A percentile compares a stretch with the other conserved stretches of the same genome.
Evolutionary conservation across 352 stramenopile species (phyloP).

Genomic region (Phytopythium delawarense): DNA sequence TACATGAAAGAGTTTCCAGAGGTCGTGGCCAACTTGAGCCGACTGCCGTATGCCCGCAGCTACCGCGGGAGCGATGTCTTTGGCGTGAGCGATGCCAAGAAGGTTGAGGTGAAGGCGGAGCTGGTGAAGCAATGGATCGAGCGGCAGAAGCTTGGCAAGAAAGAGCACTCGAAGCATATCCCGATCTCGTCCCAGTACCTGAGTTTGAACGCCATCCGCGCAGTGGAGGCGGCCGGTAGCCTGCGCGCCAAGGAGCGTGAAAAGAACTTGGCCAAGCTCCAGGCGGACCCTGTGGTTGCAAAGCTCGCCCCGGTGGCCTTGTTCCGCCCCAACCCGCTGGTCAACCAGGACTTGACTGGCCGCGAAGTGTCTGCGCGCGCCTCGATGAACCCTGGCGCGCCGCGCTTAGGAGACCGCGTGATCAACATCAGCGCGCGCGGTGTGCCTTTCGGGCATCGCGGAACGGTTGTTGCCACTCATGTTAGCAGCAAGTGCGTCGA

Average conservation of each 20-base stretch:
- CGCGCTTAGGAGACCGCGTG: constrained; percentile 94
- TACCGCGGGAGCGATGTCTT: constrained; percentile 91
- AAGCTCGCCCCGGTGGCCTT: constrained; percentile 45
- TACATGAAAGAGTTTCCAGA: constrained; percentile 94
- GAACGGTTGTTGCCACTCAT: constrained; percentile 98
- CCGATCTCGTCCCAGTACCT: constrained; percentile 93
- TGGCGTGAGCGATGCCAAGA: constrained; percentile 47
- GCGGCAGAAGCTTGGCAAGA: constrained; percentile 81
- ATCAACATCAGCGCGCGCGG: constrained; percentile 95
- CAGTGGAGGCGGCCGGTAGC: constrained; percentile 86
- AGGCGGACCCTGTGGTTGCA: constrained; percentile 33
- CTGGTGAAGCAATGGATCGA: constrained; percentile 92
- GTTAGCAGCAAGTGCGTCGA: constrained; percentile 96
- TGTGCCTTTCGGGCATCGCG: constrained; percentile 95
- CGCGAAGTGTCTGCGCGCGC: constrained; percentile 54
- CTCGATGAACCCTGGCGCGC: constrained; percentile 64
- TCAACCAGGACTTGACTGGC: constrained; percentile 79
- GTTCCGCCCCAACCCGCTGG: constrained; percentile 69
- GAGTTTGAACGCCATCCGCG: constrained; percentile 87
- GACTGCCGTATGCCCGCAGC: constrained; percentile 81
- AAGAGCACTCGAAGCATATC: constrained; percentile 88
- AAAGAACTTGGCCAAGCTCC: constrained; percentile 34
- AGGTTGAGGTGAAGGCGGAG: constrained; percentile 68
- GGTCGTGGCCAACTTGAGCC: constrained; percentile 88
- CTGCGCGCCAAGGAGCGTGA: constrained; percentile 61